Evolutionary conservation across 73 alveolate genomes (phyloP).

Genomic region (Durusdinium trenchii): DNA sequence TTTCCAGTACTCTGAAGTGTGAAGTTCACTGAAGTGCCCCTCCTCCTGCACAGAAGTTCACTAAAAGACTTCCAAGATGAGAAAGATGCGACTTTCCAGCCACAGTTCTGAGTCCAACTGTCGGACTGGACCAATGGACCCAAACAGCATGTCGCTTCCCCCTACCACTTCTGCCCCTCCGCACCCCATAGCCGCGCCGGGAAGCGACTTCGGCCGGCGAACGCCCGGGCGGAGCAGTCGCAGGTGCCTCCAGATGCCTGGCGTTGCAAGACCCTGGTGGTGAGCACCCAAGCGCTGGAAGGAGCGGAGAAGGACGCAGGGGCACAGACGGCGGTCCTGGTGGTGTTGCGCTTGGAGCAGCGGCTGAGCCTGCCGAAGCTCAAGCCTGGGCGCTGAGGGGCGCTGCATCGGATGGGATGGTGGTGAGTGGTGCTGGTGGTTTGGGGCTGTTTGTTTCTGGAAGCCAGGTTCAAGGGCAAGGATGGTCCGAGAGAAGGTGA

Average conservation of each 20-base stretch:
- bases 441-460: too few relatives aligned
- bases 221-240: too few relatives aligned
- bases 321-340: constrained; percentile 13
- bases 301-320: constrained; percentile 27
- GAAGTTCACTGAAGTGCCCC: too few relatives aligned
- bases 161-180: too few relatives aligned
- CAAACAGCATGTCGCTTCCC: too few relatives aligned
- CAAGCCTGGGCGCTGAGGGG: neutral
- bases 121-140: too few relatives aligned
- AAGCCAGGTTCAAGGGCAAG: too few relatives aligned
- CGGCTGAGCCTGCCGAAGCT: constrained; percentile 75
- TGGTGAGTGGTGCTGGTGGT: neutral
- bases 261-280: constrained; percentile 75
- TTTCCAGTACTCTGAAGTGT: too few relatives aligned
- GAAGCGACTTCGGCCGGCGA: too few relatives aligned
- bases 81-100: neutral
- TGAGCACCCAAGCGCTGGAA: neutral
- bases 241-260: constrained; percentile 37
- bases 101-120: neutral
- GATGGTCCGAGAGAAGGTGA: too few relatives aligned
- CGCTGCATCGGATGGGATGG: neutral
- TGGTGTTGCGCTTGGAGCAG: constrained; percentile 48
- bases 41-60: neutral
- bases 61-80: neutral
- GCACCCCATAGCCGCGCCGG: too few relatives aligned